These are phyloP conservation scores for Fusarium drepaniforme DNA, from an alignment of 2,329 filamentous ascomycete species.

Conservation along the genomic window DNA sequence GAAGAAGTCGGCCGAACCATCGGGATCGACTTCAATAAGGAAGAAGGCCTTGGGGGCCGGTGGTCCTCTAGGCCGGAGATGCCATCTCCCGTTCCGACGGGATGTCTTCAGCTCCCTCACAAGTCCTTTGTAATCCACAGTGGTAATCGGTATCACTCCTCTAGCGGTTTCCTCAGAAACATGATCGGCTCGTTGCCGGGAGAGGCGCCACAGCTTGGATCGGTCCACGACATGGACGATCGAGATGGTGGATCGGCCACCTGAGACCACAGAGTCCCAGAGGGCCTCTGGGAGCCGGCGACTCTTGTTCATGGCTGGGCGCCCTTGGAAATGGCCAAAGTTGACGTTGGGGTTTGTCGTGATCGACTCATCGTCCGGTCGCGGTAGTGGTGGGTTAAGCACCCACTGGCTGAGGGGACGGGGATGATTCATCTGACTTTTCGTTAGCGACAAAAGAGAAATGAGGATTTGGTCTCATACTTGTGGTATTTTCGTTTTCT, in stretches of 20 bases:
- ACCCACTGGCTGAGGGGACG: not conserved
- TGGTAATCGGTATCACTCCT: not conserved
- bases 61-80: not conserved
- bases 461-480: rapidly evolving
- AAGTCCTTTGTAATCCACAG: not conserved
- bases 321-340: not conserved
- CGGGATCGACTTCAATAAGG: not conserved
- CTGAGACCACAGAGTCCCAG: not conserved
- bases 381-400: not conserved
- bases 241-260: not conserved
- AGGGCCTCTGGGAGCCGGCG: not conserved
- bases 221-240: not conserved
- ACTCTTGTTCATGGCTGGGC: not conserved
- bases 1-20: not conserved
- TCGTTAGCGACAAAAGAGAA: not conserved
- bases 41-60: not conserved
- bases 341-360: not conserved
- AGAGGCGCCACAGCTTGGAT: not conserved
- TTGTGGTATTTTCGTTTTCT: not conserved
- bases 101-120: not conserved
- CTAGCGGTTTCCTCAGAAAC: not conserved
- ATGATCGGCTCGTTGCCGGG: not conserved
- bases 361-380: not conserved
- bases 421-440: not conserved
- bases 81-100: not conserved